Conservation (phyloP, 106 monocot genomes). For the Alisma plantagoaquatica region DNA sequence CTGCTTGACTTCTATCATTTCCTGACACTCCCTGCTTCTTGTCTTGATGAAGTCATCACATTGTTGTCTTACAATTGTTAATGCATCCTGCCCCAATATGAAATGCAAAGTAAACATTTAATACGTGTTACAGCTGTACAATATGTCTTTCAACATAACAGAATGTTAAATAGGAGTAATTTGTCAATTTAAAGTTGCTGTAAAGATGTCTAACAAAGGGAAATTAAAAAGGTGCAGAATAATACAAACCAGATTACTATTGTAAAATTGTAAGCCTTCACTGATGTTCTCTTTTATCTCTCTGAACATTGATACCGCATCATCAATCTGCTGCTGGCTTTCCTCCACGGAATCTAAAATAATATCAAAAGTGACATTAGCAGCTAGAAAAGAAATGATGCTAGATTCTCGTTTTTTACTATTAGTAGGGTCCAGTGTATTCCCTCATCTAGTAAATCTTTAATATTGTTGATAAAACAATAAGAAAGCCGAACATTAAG, state of each 20-base stretch:
- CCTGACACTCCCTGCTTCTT: slow-evolving; percentile 6
- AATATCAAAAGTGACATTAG: too few relatives aligned
- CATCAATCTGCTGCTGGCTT: slow-evolving; percentile 18
- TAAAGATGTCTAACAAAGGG: background rate
- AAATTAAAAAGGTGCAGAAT: background rate
- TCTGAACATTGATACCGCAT: slow-evolving; percentile 22
- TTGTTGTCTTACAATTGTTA: background rate
- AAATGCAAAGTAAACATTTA: too few relatives aligned
- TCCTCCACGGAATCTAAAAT: slow-evolving; percentile 20
- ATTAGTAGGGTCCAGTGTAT: too few relatives aligned
- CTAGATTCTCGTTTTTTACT: too few relatives aligned
- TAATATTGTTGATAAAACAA: too few relatives aligned
- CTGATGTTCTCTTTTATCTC: slow-evolving; percentile 30
- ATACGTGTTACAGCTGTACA: too few relatives aligned
- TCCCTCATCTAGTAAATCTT: too few relatives aligned
- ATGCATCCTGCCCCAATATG: slow-evolving; percentile 8
- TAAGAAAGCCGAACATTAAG: too few relatives aligned
- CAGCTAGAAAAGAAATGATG: too few relatives aligned
- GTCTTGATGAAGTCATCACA: slow-evolving; percentile 7
- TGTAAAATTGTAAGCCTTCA: slow-evolving; percentile 28
- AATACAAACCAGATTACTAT: slow-evolving; percentile 18
- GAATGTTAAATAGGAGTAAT: too few relatives aligned
- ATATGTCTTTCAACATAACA: too few relatives aligned
- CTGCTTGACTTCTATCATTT: slow-evolving; percentile 10
- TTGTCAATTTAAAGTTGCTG: too few relatives aligned